Evolutionary conservation across 805 yeast species (phyloP), one percentile per base, ranked within the genome.

Genomic region (Yarrowia sp.): DNA sequence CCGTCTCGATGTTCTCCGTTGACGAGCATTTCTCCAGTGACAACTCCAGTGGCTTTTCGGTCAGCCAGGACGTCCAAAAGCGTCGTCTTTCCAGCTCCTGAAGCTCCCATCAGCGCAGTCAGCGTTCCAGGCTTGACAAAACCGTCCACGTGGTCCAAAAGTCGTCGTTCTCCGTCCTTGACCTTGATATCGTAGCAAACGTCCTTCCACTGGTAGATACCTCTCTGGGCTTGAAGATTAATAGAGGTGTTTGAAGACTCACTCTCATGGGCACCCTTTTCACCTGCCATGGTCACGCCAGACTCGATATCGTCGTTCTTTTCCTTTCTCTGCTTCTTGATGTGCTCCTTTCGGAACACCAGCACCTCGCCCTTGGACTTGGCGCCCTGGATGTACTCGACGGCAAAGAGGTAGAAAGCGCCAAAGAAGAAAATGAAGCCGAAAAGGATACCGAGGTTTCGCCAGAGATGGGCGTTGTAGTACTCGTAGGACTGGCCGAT

Each of bases 131-230:
- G 56, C 42, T 52, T 52, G 56, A 52, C 56, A 52, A 36, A 52
- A 5, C 56, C 56, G n/a, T 52, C 56, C 8, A 52, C 56, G n/a
- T 52, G 56, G 42, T 52, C 56, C 74, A 89, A 78, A 36, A 89
- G 84, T 71, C 87, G 82, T 75, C 92, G 82, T 46, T 78, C 77
- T 74, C 88, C 87, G 5, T 72, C 74, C 66, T 73, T 73, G 73
- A 87, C 86, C 74, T 85, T 83, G 69, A 90, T 87, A 71, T 87
- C 89, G 75, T 89, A 90, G 74, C 88, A 85, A 52, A 90, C 86
- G 75, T 90, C 84, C 77, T 86, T 85, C 96, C 96, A 90, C 75
- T 87, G 91, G 83, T 89, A 89, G 49, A 88, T 49, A 5, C 59
- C 59, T 26, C 49, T 22, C 49, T 64, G 68, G 49, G 68, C 59